Evolutionary conservation across 768 basidiomycete species (phyloP).

Genomic region (Tylopilus sp.): DNA sequence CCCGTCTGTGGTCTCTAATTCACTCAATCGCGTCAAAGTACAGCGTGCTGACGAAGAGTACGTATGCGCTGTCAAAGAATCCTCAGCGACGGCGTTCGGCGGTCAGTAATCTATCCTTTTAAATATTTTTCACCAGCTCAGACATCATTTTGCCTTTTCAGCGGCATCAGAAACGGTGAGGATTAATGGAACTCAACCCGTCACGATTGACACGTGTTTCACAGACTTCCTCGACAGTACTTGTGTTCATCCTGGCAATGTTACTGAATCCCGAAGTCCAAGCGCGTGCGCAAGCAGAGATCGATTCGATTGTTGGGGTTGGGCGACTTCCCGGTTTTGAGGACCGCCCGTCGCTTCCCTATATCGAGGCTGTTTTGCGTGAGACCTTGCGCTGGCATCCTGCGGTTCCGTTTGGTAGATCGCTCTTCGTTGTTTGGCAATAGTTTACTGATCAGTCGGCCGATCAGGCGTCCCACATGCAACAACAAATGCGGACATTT

Average conservation of each 20-base stretch:
- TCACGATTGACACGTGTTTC: neutral
- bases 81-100: constrained; percentile 29
- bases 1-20: constrained; percentile 28
- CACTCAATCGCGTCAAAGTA: constrained; percentile 11
- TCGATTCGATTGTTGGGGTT: constrained; percentile 30
- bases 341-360: constrained; percentile 27
- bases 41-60: constrained; percentile 5
- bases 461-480: constrained; percentile 32
- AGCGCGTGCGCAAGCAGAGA: constrained; percentile 36
- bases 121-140: neutral
- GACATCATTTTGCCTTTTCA: neutral
- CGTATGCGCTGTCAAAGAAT: constrained; percentile 26
- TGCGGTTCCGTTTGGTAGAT: constrained; percentile 31
- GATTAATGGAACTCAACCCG: neutral
- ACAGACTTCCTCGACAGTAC: constrained; percentile 32
- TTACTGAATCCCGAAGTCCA: constrained; percentile 36
- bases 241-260: constrained; percentile 36
- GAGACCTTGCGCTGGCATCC: constrained; percentile 38
- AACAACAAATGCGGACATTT: constrained; percentile 38
- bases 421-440: neutral
- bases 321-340: constrained; percentile 31
- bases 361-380: constrained; percentile 25
- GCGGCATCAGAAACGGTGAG: constrained; percentile 32
- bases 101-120: constrained; percentile 15
- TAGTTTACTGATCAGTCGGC: neutral